Percentiles rank a stretch among this genome's conserved stretches.
These are phyloP conservation scores for Aspergillus sp. DNA, from an alignment of 2,329 filamentous ascomycete genomes.

Conservation along the genomic window DNA sequence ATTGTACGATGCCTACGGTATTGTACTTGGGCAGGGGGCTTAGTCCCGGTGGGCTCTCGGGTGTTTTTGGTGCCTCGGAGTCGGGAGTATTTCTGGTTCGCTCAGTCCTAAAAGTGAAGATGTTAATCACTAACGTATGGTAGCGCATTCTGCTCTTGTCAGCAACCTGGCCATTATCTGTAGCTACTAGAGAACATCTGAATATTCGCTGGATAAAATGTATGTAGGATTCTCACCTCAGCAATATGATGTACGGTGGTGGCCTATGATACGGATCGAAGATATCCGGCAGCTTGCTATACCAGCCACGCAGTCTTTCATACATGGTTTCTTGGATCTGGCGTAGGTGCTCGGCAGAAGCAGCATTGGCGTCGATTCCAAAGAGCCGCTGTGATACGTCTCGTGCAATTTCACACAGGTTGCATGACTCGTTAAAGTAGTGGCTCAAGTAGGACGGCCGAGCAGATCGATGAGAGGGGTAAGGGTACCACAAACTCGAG, in stretches of 20 bases:
- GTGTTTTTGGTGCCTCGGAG: conserved; percentile 28
- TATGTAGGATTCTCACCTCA: conserved; percentile 1
- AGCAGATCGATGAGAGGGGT: conserved; percentile 33
- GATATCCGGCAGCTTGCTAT: conserved; percentile 30
- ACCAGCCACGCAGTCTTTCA: conserved; percentile 33
- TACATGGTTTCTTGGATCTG: conserved; percentile 33
- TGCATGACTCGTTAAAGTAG: conserved; percentile 38
- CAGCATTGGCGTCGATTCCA: conserved; percentile 15
- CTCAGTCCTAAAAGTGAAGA: conserved; percentile 35
- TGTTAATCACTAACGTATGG: conserved; percentile 36
- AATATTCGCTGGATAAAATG: background rate
- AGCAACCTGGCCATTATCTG: background rate
- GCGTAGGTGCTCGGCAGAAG: conserved; percentile 14
- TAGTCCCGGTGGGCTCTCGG: conserved; percentile 29
- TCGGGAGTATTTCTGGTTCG: conserved; percentile 18
- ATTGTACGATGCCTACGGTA: conserved; percentile 24
- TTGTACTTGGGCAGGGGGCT: conserved; percentile 25
- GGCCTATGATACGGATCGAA: conserved; percentile 30
- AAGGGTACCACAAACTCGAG: conserved; percentile 32
- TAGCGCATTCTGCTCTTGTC: conserved; percentile 35
- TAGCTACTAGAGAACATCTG: no score
- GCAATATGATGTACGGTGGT: conserved; percentile 35
- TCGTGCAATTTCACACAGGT: conserved; percentile 37
- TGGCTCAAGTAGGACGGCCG: conserved; percentile 31
- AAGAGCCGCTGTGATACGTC: conserved; percentile 40